Evolutionary conservation across 306 rosid genomes (phyloP), one percentile per base, ranked within the genome.

Genomic region (Styphnolobium japonicum): DNA sequence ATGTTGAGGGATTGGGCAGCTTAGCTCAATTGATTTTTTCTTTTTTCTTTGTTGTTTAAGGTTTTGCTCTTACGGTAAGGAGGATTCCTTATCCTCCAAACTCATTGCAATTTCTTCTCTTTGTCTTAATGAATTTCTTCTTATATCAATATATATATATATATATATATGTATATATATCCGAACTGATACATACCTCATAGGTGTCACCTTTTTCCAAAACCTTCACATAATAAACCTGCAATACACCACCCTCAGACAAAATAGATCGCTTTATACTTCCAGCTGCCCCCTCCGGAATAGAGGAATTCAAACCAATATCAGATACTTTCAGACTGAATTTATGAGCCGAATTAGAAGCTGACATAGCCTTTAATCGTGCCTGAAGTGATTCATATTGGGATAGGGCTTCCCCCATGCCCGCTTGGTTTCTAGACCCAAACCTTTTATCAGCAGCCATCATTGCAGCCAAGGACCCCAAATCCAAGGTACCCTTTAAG

Each of bases 261-360:
- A 96, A 88, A 89, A 96, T 93, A 77, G 88, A 87, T 46, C 98
- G 88, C 82, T 88, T 96, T 83, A 96, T 96, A 79, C 51, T 93
- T 86, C 99, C 99, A 33, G 99, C 98, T 21, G 99, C 99, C 81
- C 99, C 99, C 86, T 96, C 99, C 3, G 97, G 98, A 80, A 96
- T 88, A 80, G 94, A 90, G 43, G 98, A 93, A 87, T 84, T 83
- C 81, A 92, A 83, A 65, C 69, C 92, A 81, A 69, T 71, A 79
- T 96, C 92, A 31, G 98, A 90, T 45, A 96, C 81, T 87, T 89
- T 89, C 71, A 96, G 91, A 81, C 87, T 80, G 86, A 96, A 96
- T 51, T 86, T 89, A 67, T 86, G 90, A 72, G 94, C 53, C 0
- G 91, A 88, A 64, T 89, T 85, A 71, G 98, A 91, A 57, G 90